These are phyloP conservation scores for Cladophialophora bantiana DNA, from an alignment of 2,329 filamentous ascomycete species.

Conservation along the genomic window DNA sequence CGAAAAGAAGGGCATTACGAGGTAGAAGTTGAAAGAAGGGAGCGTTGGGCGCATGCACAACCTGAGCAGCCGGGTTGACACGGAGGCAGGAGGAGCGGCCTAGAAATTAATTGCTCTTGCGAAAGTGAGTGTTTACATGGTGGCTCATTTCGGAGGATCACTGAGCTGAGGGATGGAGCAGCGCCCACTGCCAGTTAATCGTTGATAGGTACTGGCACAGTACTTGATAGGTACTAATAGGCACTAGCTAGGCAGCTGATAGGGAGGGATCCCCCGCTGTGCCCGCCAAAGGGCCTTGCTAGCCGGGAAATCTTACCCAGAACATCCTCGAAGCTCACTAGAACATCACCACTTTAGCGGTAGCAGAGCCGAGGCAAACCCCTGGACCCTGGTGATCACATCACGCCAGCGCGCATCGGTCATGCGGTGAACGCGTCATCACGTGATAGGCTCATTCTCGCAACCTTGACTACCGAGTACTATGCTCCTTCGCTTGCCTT, in stretches of 20 bases:
- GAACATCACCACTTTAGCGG: conserved; percentile 5
- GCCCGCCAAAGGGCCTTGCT: neutral
- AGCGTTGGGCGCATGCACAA: neutral
- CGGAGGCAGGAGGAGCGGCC: conserved; percentile 10
- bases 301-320: conserved; percentile 10
- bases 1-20: neutral
- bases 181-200: neutral
- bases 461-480: neutral
- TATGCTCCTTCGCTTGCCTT: neutral
- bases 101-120: conserved; percentile 8
- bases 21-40: neutral
- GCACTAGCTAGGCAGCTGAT: neutral
- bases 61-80: neutral
- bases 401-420: neutral
- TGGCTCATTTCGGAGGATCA: conserved; percentile 6
- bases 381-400: too few relatives aligned
- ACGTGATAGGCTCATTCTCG: neutral
- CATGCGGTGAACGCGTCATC: neutral
- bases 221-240: neutral
- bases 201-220: neutral
- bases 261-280: conserved; percentile 7
- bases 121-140: conserved; percentile 3
- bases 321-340: conserved; percentile 8
- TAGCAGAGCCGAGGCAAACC: neutral
- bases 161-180: neutral